Conservation (phyloP, 2,329 filamentous ascomycete genomes). For the Hypoxylon sp. region DNA sequence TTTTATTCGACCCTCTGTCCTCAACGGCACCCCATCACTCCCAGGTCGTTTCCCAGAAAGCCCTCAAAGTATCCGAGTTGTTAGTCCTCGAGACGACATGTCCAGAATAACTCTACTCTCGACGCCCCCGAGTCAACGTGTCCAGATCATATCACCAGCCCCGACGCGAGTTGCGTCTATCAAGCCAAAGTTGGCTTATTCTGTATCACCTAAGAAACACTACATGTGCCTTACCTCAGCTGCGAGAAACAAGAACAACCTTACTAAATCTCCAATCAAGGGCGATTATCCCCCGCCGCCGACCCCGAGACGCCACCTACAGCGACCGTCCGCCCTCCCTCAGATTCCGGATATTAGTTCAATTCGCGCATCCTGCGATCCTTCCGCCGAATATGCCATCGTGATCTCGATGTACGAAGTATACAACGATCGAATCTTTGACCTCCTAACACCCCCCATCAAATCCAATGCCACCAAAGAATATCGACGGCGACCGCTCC, state of each 20-base stretch:
- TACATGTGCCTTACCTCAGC: constrained; percentile 64
- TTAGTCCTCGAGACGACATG: constrained; percentile 54
- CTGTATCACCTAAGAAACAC: constrained; percentile 54
- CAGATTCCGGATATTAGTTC: constrained; percentile 81
- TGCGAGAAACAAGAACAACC: constrained; percentile 60
- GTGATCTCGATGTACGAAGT: constrained; percentile 99
- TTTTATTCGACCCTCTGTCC: constrained; percentile 60
- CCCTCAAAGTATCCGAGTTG: constrained; percentile 63
- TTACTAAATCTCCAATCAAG: constrained; percentile 65
- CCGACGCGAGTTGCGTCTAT: constrained; percentile 45
- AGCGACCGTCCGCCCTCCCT: constrained; percentile 79
- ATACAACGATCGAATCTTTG: constrained; percentile 98
- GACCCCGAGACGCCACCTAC: constrained; percentile 73
- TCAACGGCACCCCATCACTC: constrained; percentile 45
- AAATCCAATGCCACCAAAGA: constrained; percentile 76
- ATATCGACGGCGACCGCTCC: constrained; percentile 80
- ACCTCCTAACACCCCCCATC: constrained; percentile 79
- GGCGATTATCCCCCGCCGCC: constrained; percentile 67
- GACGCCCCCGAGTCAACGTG: constrained; percentile 50
- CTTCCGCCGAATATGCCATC: constrained; percentile 84
- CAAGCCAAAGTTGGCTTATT: constrained; percentile 54
- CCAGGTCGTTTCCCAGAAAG: constrained; percentile 53
- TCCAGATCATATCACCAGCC: constrained; percentile 5
- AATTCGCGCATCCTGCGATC: constrained; percentile 76
- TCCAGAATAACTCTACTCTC: constrained; percentile 47